Conservation (phyloP, 768 basidiomycete species). For the Rhizopogon sp. region DNA sequence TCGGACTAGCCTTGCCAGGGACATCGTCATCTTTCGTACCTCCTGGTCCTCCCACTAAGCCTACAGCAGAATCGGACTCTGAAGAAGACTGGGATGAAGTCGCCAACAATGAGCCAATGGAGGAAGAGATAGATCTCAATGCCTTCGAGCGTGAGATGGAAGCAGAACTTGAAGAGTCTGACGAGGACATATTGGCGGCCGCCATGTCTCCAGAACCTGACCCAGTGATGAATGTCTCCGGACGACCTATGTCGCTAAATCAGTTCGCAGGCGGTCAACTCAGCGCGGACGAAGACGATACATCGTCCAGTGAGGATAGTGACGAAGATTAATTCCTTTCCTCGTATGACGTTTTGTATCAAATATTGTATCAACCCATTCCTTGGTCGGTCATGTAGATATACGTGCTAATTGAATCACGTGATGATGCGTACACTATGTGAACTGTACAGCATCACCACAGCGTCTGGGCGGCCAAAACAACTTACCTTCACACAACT, state of each 20-base stretch:
- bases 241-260: conserved; percentile 46
- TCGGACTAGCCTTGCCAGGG: conserved; percentile 36
- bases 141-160: conserved; percentile 33
- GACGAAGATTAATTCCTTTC: conserved; percentile 37
- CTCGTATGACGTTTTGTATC: neutral
- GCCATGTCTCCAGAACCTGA: conserved; percentile 34
- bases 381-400: neutral
- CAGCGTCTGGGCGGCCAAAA: neutral
- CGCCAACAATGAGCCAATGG: conserved; percentile 9
- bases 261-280: conserved; percentile 40
- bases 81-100: conserved; percentile 56
- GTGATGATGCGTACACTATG: neutral
- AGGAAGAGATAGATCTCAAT: conserved; percentile 31
- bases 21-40: conserved; percentile 23
- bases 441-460: neutral
- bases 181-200: conserved; percentile 48
- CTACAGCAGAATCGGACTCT: conserved; percentile 33
- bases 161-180: conserved; percentile 31
- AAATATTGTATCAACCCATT: conserved; percentile 4
- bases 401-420: too few relatives aligned
- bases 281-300: conserved; percentile 43
- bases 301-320: conserved; percentile 49
- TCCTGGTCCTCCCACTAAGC: conserved; percentile 23
- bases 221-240: conserved; percentile 9
- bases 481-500: too few relatives aligned